These are phyloP conservation scores for Dentipellis sp. DNA, from an alignment of 768 basidiomycete genomes.

Conservation along the genomic window DNA sequence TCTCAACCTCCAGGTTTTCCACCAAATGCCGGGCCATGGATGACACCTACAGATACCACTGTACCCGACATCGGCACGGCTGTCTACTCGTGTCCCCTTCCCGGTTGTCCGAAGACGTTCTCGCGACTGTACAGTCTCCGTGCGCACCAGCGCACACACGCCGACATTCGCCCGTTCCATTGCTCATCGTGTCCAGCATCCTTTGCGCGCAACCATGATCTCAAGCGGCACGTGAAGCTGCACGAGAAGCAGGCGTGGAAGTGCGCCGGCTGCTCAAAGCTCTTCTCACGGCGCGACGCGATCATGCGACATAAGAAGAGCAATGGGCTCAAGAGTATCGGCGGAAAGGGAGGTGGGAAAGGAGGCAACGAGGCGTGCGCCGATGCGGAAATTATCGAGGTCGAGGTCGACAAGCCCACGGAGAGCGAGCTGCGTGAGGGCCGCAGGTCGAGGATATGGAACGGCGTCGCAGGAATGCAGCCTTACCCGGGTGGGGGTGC, in stretches of 20 bases:
- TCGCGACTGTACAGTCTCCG: conserved; percentile 61
- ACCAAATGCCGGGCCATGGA: conserved; percentile 14
- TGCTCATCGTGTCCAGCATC: conserved; percentile 62
- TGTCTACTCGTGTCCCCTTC: conserved; percentile 70
- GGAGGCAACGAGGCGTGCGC: conserved; percentile 39
- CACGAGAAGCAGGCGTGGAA: conserved; percentile 70
- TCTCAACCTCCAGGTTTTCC: conserved; percentile 18
- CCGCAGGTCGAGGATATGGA: conserved; percentile 56
- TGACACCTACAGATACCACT: conserved; percentile 20
- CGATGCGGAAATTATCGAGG: conserved; percentile 39
- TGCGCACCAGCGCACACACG: conserved; percentile 60
- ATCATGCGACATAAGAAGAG: conserved; percentile 71
- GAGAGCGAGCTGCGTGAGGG: conserved; percentile 29
- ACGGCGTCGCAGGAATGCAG: conserved; percentile 36
- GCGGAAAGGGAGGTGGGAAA: not conserved
- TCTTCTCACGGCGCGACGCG: conserved; percentile 71
- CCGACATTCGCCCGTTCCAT: conserved; percentile 54
- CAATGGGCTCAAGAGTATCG: conserved; percentile 24
- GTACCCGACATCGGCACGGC: conserved; percentile 48
- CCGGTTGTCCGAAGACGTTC: conserved; percentile 60
- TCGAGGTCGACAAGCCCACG: conserved; percentile 47
- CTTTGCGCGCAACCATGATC: conserved; percentile 71
- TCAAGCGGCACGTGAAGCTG: conserved; percentile 66
- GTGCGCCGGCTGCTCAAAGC: conserved; percentile 63
- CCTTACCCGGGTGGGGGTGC: not conserved